phyloP scores from a whole-genome alignment of 768 basidiomycete genomes.

The Leccinum rimulosum region DNA sequence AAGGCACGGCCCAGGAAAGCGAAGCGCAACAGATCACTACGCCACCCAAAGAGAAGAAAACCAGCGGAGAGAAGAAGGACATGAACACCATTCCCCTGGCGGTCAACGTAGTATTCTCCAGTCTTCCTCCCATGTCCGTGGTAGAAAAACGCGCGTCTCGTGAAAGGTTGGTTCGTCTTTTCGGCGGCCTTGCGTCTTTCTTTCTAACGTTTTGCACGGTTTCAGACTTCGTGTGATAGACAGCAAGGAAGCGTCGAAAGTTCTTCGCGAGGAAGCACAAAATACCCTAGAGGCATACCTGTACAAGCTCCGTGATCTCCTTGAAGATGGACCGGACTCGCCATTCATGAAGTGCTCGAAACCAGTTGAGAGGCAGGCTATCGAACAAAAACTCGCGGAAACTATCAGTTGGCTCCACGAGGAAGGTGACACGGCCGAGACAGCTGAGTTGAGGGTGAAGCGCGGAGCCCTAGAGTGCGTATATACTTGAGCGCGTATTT shows the following conservation, averaged over 20 bases:
- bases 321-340: slow-evolving; percentile 61
- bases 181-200: background rate
- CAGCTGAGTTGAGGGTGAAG: slow-evolving; percentile 69
- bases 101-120: slow-evolving; percentile 59
- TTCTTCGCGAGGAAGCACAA: slow-evolving; percentile 81
- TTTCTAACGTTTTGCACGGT: slow-evolving; percentile 5
- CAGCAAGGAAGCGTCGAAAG: slow-evolving; percentile 70
- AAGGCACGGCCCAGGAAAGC: slow-evolving; percentile 24
- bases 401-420: slow-evolving; percentile 83
- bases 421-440: slow-evolving; percentile 79
- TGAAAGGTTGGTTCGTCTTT: slow-evolving; percentile 53
- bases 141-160: slow-evolving; percentile 74
- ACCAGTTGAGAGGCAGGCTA: slow-evolving; percentile 60
- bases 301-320: slow-evolving; percentile 84
- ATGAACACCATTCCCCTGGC: slow-evolving; percentile 64
- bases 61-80: slow-evolving; percentile 37
- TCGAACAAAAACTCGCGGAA: slow-evolving; percentile 67
- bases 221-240: slow-evolving; percentile 78
- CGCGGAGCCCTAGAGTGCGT: slow-evolving; percentile 81
- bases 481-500: background rate
- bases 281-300: slow-evolving; percentile 91
- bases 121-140: slow-evolving; percentile 69
- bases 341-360: slow-evolving; percentile 88
- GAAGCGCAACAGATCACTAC: slow-evolving; percentile 31
- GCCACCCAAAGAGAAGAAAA: slow-evolving; percentile 36